phyloP scores from a whole-genome alignment of 1,284 basidiomycete genomes.

The Puccinia coronata region DNA sequence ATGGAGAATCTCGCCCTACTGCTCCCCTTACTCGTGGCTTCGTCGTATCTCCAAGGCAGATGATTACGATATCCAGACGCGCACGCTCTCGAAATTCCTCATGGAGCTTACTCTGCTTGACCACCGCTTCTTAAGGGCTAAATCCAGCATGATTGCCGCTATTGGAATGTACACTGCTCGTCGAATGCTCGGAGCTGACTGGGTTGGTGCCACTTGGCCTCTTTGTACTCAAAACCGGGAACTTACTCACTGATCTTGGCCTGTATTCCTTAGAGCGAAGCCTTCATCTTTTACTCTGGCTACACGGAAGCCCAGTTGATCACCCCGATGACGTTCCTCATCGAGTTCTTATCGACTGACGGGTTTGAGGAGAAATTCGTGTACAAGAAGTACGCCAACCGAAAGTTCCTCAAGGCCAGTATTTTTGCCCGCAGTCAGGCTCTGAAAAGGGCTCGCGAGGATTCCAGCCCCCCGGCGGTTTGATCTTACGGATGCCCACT shows the following conservation, averaged over 20 bases:
- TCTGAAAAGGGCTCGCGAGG: conserved; percentile 37
- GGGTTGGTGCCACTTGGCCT: conserved; percentile 69
- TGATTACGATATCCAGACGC: conserved; percentile 96
- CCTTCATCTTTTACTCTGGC: conserved; percentile 90
- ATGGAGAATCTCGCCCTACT: conserved; percentile 94
- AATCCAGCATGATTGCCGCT: conserved; percentile 92
- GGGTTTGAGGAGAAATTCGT: conserved; percentile 83
- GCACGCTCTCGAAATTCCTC: conserved; percentile 95
- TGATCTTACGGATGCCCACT: not conserved
- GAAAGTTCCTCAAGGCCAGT: conserved; percentile 86
- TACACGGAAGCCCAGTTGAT: conserved; percentile 87
- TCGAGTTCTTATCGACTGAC: conserved; percentile 78
- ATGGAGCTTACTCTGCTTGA: conserved; percentile 95
- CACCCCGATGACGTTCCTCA: conserved; percentile 76
- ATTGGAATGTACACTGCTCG: conserved; percentile 95
- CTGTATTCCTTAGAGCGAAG: conserved; percentile 68
- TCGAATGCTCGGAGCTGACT: conserved; percentile 85
- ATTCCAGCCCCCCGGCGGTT: not conserved
- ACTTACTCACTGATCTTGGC: conserved; percentile 22
- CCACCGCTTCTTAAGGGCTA: conserved; percentile 86
- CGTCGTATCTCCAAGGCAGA: conserved; percentile 97
- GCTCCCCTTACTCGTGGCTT: conserved; percentile 99
- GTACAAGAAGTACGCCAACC: conserved; percentile 94
- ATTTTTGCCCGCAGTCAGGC: conserved; percentile 65
- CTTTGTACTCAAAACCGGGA: conserved; percentile 48